A percentile compares a stretch with the other conserved stretches of the same genome.
These are phyloP conservation scores for Colletotrichum tabaci DNA, from an alignment of 2,329 filamentous ascomycete species.

Conservation along the genomic window DNA sequence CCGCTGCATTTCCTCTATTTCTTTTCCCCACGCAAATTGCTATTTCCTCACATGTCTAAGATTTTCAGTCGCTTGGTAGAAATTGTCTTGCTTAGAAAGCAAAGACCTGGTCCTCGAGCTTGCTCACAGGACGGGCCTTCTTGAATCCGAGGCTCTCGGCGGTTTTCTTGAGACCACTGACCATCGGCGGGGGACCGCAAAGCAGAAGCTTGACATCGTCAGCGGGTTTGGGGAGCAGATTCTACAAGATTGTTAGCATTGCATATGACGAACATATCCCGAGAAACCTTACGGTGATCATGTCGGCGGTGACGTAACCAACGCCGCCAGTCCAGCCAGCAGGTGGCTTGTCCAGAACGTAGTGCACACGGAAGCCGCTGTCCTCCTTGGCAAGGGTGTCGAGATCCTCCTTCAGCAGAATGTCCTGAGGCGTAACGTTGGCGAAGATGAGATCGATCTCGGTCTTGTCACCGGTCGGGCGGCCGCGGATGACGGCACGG, in stretches of 20 bases:
- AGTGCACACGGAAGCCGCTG: constrained; percentile 87
- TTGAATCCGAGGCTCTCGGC: constrained; percentile 90
- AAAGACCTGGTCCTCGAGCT: constrained; percentile 98
- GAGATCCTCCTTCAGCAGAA: constrained; percentile 92
- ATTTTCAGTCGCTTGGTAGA: not conserved
- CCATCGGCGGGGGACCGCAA: constrained; percentile 97
- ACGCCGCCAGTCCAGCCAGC: constrained; percentile 93
- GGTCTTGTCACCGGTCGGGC: constrained; percentile 84
- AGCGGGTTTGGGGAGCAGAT: constrained; percentile 86
- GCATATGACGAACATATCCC: constrained; percentile 45
- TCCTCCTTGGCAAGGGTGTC: constrained; percentile 85
- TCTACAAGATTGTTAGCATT: constrained; percentile 61
- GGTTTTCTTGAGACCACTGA: constrained; percentile 96
- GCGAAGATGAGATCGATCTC: constrained; percentile 96
- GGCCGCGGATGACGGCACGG: constrained; percentile 88
- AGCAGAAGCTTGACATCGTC: constrained; percentile 93
- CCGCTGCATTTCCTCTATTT: constrained; percentile 9
- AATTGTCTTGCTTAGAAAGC: constrained; percentile 72
- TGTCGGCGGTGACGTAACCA: constrained; percentile 94
- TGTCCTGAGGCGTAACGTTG: constrained; percentile 94
- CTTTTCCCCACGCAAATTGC: not conserved
- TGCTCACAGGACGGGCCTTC: constrained; percentile 95
- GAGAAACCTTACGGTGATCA: constrained; percentile 81
- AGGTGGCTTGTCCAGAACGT: constrained; percentile 96
- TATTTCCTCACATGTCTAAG: too few species aligned